These are phyloP conservation scores for Mortierella sp. DNA, from an alignment of 371 early-diverging fungal species.

Conservation along the genomic window DNA sequence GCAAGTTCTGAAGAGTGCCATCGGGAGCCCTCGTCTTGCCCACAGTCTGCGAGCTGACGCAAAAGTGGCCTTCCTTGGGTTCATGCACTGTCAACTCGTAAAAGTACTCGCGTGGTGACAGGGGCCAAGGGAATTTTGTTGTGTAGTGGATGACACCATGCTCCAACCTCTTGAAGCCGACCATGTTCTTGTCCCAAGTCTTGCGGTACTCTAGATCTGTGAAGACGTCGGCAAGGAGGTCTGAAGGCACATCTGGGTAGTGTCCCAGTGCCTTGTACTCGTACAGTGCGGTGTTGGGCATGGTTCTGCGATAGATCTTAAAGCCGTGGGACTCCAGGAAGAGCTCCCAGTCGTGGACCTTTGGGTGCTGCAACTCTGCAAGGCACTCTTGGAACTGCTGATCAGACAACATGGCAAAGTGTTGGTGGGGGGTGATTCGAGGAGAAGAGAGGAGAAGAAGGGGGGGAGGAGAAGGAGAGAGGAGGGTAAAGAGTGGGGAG, in stretches of 20 bases:
- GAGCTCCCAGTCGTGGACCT: constrained; percentile 53
- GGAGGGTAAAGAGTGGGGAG: background rate
- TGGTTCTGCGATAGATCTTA: constrained; percentile 46
- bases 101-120: constrained; percentile 62
- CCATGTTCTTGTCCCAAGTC: constrained; percentile 66
- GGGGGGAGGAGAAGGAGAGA: background rate
- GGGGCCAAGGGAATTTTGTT: constrained; percentile 62
- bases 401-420: constrained; percentile 39
- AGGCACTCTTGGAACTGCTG: constrained; percentile 51
- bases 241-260: constrained; percentile 45
- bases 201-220: constrained; percentile 61
- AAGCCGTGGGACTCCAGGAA: constrained; percentile 54
- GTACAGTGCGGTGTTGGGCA: constrained; percentile 49
- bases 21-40: constrained; percentile 42
- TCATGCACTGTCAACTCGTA: constrained; percentile 54
- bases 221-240: constrained; percentile 51
- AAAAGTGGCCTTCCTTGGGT: constrained; percentile 45
- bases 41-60: constrained; percentile 48
- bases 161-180: constrained; percentile 52
- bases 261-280: constrained; percentile 54
- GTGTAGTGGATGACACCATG: constrained; percentile 54
- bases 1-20: constrained; percentile 40
- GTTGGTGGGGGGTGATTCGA: background rate
- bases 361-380: constrained; percentile 38
- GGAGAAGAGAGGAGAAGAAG: background rate